Evolutionary conservation across 495 filamentous ascomycete genomes (phyloP).

Genomic region (Aspergillus asperescens): DNA sequence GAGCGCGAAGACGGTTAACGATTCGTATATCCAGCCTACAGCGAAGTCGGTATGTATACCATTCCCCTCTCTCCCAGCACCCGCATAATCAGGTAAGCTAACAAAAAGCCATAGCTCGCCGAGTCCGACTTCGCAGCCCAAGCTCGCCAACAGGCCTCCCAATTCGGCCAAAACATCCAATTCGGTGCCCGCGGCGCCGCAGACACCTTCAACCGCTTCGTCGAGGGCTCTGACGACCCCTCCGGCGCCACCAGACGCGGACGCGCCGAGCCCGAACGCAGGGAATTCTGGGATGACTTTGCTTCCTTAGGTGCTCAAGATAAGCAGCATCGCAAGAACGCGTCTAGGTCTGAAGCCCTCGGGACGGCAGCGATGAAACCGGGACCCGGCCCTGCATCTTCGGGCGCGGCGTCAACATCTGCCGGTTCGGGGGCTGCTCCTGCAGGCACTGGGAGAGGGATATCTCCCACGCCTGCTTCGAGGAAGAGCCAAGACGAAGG

Average conservation of each 20-base stretch:
- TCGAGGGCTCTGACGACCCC: constrained; percentile 55
- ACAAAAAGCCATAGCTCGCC: constrained; percentile 49
- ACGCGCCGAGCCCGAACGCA: constrained; percentile 56
- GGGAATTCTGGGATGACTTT: constrained; percentile 88
- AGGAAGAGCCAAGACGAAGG: constrained; percentile 40
- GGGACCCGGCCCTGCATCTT: constrained; percentile 32
- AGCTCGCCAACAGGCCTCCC: constrained; percentile 64
- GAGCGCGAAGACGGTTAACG: constrained; percentile 82
- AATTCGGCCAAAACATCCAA: constrained; percentile 59
- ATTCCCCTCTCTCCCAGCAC: neutral
- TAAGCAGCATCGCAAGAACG: constrained; percentile 29
- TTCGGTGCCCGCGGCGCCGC: constrained; percentile 64
- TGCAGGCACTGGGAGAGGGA: constrained; percentile 26
- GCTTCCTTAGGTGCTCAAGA: constrained; percentile 53
- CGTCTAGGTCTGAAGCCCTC: constrained; percentile 46
- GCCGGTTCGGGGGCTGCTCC: constrained; percentile 29
- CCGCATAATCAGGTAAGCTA: neutral
- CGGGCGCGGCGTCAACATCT: constrained; percentile 28
- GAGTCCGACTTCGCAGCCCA: constrained; percentile 86
- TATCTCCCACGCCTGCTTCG: constrained; percentile 26
- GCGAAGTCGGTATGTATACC: constrained; percentile 64
- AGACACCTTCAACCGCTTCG: constrained; percentile 74
- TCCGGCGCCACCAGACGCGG: constrained; percentile 21
- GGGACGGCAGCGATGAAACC: constrained; percentile 71
- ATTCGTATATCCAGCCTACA: constrained; percentile 84